Conservation (phyloP, 306 rosid species). For the Alnus rubra region DNA sequence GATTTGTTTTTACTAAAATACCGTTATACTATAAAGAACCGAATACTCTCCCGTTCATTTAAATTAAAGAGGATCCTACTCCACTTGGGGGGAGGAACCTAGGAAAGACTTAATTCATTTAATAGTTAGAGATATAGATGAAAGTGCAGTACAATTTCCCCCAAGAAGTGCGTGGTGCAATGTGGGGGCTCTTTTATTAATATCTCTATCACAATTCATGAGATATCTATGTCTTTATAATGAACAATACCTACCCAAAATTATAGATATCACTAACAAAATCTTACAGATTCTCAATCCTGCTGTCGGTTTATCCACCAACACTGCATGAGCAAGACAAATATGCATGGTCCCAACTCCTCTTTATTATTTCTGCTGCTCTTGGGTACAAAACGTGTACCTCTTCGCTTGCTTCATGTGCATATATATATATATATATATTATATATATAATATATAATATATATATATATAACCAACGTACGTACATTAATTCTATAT, state of each 20-base stretch:
- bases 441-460: too few species aligned
- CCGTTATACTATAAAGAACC: too few species aligned
- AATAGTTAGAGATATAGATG: neutral
- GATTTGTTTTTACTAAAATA: too few species aligned
- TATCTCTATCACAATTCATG: constrained; percentile 24
- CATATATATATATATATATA: too few species aligned
- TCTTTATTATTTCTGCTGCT: neutral
- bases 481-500: too few species aligned
- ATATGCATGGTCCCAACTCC: neutral
- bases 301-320: constrained; percentile 26
- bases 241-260: neutral
- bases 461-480: too few species aligned
- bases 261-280: neutral
- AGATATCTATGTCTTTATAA: constrained; percentile 17
- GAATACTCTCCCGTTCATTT: too few species aligned
- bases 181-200: constrained; percentile 17
- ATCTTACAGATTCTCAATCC: too few species aligned
- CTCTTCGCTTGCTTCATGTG: too few species aligned
- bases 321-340: constrained; percentile 10
- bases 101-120: neutral
- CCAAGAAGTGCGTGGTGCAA: constrained; percentile 14
- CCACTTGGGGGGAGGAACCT: neutral
- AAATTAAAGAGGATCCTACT: too few species aligned
- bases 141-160: neutral
- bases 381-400: too few species aligned